These are phyloP conservation scores for Paraphaeosphaeria sporulosa DNA, from an alignment of 2,329 filamentous ascomycete species.

Conservation along the genomic window DNA sequence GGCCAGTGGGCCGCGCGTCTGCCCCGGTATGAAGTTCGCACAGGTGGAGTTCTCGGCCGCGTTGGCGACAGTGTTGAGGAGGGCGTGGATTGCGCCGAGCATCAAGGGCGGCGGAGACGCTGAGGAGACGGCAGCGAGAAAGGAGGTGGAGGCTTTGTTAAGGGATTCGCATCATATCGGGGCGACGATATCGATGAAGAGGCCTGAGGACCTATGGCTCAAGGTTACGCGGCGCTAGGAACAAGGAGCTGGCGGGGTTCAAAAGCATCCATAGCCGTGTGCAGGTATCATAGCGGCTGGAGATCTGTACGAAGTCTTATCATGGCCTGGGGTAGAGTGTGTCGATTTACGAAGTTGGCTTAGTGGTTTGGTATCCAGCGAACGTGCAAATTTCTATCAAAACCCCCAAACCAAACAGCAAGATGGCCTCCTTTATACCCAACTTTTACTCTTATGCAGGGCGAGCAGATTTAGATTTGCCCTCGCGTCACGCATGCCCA, in stretches of 20 bases:
- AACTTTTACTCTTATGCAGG: neutral
- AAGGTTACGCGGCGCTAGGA: slow-evolving; percentile 17
- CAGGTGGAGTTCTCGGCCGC: slow-evolving; percentile 63
- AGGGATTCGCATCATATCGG: slow-evolving; percentile 21
- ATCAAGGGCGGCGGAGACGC: slow-evolving; percentile 2
- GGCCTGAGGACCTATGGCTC: slow-evolving; percentile 21
- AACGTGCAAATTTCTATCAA: neutral
- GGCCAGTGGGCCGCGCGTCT: slow-evolving; percentile 59
- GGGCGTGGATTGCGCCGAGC: slow-evolving; percentile 13
- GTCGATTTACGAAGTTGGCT: no score
- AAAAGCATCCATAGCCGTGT: neutral
- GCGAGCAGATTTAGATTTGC: slow-evolving; percentile 6
- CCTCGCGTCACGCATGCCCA: neutral
- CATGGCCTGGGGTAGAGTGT: no score
- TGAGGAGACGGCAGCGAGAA: slow-evolving; percentile 7
- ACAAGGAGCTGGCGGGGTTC: neutral
- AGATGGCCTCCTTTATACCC: neutral
- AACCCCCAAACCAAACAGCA: neutral
- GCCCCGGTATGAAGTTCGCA: slow-evolving; percentile 63
- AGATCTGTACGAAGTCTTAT: neutral
- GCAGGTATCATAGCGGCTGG: neutral
- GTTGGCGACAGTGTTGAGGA: slow-evolving; percentile 40
- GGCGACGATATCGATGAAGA: slow-evolving; percentile 25
- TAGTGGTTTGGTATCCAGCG: neutral
- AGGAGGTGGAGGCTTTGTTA: slow-evolving; percentile 18